A percentile compares a stretch with the other conserved stretches of the same genome.
These are phyloP conservation scores for Leersia perrieri DNA, from an alignment of 176 grass and related monocot genomes.

Conservation along the genomic window DNA sequence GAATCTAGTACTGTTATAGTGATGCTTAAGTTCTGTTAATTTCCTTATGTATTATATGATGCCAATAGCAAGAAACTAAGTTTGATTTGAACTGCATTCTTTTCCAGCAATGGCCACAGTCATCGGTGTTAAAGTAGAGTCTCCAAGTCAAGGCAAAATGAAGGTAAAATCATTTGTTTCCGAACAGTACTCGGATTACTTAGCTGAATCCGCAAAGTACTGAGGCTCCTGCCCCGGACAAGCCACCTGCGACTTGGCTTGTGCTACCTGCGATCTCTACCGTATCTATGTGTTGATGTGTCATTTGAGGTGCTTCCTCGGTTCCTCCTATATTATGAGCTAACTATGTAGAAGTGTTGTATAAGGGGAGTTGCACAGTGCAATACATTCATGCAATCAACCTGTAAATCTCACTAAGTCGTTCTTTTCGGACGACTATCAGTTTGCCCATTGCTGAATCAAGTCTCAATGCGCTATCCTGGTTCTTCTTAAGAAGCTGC, in stretches of 20 bases:
- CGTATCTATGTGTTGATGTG: not conserved
- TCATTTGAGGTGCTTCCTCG: not conserved
- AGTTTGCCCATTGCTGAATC: not conserved
- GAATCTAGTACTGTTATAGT: not conserved
- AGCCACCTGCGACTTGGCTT: not conserved
- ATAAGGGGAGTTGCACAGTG: not conserved
- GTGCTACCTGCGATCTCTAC: not conserved
- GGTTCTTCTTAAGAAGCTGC: not conserved
- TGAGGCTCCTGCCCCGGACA: constrained; percentile 18
- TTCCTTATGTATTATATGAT: not conserved
- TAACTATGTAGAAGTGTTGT: not conserved
- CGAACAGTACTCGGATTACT: constrained; percentile 51
- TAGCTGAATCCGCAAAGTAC: constrained; percentile 12
- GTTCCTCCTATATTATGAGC: not conserved
- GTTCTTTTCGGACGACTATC: not conserved
- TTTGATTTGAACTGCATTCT: constrained; percentile 24
- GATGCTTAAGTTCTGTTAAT: constrained; percentile 11
- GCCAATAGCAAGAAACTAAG: not conserved
- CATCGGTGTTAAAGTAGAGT: constrained; percentile 64
- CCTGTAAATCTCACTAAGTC: not conserved
- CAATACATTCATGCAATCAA: not conserved
- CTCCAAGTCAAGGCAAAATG: constrained; percentile 51
- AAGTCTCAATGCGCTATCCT: not conserved
- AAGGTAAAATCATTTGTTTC: constrained; percentile 80
- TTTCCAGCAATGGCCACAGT: constrained; percentile 58